Evolutionary conservation across 2,329 filamentous ascomycete species (phyloP), one percentile per base, ranked within the genome.

Genomic region (Calcarisporium arbuscula): DNA sequence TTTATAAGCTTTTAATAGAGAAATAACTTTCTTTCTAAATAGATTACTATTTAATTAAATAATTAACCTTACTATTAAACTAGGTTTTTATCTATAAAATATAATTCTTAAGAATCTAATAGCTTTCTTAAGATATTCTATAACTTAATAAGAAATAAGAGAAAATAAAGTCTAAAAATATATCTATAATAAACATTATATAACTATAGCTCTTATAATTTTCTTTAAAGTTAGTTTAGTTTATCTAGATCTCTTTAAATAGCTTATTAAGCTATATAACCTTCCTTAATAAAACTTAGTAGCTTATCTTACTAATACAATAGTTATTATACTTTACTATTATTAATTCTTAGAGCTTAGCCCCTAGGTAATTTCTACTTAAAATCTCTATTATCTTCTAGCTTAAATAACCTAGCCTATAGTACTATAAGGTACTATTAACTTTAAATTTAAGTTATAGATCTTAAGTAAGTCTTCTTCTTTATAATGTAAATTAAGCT

Each of bases 271-370:
- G 27, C 14, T 16, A 8, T 28, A 8, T 12, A 14, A 16, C 12
- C 27, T 16, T 12, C 17, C 27, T 28, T 28, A 22, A 17, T 19
- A 7, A 10, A 6, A 35, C 16, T 15, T 35, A 19, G n/a, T 26
- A 17, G 6, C 17, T 9, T 12, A 20, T 20, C 32, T 35, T 35
- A 11, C 8, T 7, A 5, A 6, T 7, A 7, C 23, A 22, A 28
- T 26, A 35, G 18, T 28, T 10, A 15, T 35, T 26, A 16, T 26
- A 35, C 29, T 35, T 26, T 6, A 28, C 32, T 7, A 26, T 35
- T 9, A 6, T 35, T 19, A 19, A n/a, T 4, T 26, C 32, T 28
- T 27, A 6, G 14, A 35, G 6, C 19, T 15, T 25, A 6, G 17
- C 32, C 16, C 25, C 25, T 8, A 28, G 14, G 14, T 16, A 8